Evolutionary conservation across 192 early-diverging fungal genomes (phyloP).

Genomic region (Mortierella claussenii): DNA sequence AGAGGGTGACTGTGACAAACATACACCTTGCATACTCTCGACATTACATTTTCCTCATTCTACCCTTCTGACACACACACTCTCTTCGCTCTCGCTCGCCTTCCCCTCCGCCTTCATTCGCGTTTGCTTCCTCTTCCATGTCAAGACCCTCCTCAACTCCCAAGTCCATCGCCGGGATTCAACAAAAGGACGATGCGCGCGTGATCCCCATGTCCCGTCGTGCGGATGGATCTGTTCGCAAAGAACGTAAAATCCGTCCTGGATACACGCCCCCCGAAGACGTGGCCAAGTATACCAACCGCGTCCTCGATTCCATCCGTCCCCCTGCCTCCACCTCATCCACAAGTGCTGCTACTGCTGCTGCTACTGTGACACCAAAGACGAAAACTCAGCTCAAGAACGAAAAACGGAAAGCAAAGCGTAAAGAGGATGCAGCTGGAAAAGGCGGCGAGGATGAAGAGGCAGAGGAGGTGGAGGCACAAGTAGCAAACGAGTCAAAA

Average conservation of each 20-base stretch:
- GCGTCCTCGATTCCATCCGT: constrained; percentile 50
- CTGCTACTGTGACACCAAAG: constrained; percentile 23
- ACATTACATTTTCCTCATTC: too few relatives aligned
- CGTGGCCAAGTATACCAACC: constrained; percentile 70
- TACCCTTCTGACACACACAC: too few relatives aligned
- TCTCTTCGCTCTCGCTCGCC: too few relatives aligned
- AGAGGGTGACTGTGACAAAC: too few relatives aligned
- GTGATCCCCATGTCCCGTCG: constrained; percentile 71
- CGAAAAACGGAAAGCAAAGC: constrained; percentile 59
- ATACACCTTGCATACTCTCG: too few relatives aligned
- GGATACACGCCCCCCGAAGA: constrained; percentile 77
- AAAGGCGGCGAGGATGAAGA: too few relatives aligned
- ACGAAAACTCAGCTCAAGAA: constrained; percentile 63
- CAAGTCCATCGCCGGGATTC: constrained; percentile 34
- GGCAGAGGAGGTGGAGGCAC: not conserved
- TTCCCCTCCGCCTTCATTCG: too few relatives aligned
- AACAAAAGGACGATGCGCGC: constrained; percentile 55
- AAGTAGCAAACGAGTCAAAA: not conserved
- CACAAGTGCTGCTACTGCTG: not conserved
- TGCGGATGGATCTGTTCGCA: constrained; percentile 75
- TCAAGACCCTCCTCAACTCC: too few relatives aligned
- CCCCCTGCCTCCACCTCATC: constrained; percentile 15
- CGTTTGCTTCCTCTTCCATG: too few relatives aligned
- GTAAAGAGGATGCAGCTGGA: too few relatives aligned
- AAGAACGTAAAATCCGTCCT: constrained; percentile 75